These are phyloP conservation scores for Cryomyces antarcticus DNA, from an alignment of 495 filamentous ascomycete genomes.

Conservation along the genomic window DNA sequence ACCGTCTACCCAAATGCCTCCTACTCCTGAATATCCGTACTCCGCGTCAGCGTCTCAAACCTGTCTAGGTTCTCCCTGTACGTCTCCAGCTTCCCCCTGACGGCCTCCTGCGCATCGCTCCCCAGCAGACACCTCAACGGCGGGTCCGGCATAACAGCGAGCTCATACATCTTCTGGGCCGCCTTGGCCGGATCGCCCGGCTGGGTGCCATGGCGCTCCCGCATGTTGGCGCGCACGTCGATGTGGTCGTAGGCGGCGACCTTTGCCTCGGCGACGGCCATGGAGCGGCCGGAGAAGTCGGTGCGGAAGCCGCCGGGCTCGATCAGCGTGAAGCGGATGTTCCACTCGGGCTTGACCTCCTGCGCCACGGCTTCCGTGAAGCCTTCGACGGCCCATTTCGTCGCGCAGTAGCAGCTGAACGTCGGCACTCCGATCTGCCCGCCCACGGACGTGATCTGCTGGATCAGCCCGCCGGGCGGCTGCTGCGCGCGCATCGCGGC, in stretches of 20 bases:
- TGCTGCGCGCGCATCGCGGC: slow-evolving; percentile 22
- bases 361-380: slow-evolving; percentile 16
- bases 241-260: slow-evolving; percentile 26
- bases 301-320: slow-evolving; percentile 21
- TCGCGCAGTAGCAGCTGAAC: slow-evolving; percentile 21
- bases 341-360: slow-evolving; percentile 21
- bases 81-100: slow-evolving; percentile 22
- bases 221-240: slow-evolving; percentile 19
- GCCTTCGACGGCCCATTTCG: slow-evolving; percentile 22
- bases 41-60: slow-evolving; percentile 24
- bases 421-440: slow-evolving; percentile 20
- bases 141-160: slow-evolving; percentile 26
- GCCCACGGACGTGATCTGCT: slow-evolving; percentile 25
- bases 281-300: slow-evolving; percentile 16
- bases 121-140: slow-evolving; percentile 25
- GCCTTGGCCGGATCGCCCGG: slow-evolving; percentile 25
- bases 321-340: slow-evolving; percentile 16
- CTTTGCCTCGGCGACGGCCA: slow-evolving; percentile 19
- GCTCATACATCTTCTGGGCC: slow-evolving; percentile 25
- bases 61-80: slow-evolving; percentile 22
- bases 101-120: slow-evolving; percentile 21
- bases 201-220: slow-evolving; percentile 19
- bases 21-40: slow-evolving; percentile 27
- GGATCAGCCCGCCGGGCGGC: slow-evolving; percentile 20
- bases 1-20: background rate